Evolutionary conservation across 495 filamentous ascomycete species (phyloP).

Genomic region (Aspergillus affinis): DNA sequence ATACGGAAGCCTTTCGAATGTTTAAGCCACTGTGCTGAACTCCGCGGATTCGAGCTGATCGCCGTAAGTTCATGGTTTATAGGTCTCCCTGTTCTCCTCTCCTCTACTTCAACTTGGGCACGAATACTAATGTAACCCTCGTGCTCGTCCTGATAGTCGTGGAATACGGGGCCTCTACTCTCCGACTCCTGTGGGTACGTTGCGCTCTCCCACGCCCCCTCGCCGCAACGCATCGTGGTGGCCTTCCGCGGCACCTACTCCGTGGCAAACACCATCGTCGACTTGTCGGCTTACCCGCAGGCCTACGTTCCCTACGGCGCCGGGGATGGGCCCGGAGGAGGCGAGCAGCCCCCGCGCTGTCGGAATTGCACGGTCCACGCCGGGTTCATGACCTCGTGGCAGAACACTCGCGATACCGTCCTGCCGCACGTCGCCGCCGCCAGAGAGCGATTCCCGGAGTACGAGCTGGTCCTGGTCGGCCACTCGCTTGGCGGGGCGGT

Average conservation of each 20-base stretch:
- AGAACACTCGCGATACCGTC: slow-evolving; percentile 62
- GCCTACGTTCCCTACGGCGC: slow-evolving; percentile 84
- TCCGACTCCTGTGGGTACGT: slow-evolving; percentile 94
- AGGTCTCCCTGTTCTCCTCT: background rate
- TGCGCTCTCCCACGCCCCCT: slow-evolving; percentile 71
- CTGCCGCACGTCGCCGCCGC: slow-evolving; percentile 58
- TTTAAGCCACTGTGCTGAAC: slow-evolving; percentile 77
- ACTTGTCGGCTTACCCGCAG: slow-evolving; percentile 84
- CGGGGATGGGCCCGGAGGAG: slow-evolving; percentile 33
- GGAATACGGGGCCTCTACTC: slow-evolving; percentile 84
- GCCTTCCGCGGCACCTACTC: slow-evolving; percentile 96
- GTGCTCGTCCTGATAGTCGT: slow-evolving; percentile 52
- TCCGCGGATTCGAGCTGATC: slow-evolving; percentile 73
- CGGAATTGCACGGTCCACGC: slow-evolving; percentile 86
- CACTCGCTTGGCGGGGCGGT: slow-evolving; percentile 94
- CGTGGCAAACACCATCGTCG: slow-evolving; percentile 82
- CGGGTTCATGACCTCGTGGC: slow-evolving; percentile 85
- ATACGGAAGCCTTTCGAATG: slow-evolving; percentile 81
- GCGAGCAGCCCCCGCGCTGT: slow-evolving; percentile 48
- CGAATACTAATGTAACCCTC: too few relatives aligned
- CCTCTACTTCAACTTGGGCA: too few relatives aligned
- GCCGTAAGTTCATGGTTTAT: slow-evolving; percentile 41
- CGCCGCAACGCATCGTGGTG: slow-evolving; percentile 67
- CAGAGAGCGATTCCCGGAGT: slow-evolving; percentile 60
- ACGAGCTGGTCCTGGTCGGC: slow-evolving; percentile 75